Evolutionary conservation across 106 monocot species (phyloP).

Genomic region (Apostasia ramifera): DNA sequence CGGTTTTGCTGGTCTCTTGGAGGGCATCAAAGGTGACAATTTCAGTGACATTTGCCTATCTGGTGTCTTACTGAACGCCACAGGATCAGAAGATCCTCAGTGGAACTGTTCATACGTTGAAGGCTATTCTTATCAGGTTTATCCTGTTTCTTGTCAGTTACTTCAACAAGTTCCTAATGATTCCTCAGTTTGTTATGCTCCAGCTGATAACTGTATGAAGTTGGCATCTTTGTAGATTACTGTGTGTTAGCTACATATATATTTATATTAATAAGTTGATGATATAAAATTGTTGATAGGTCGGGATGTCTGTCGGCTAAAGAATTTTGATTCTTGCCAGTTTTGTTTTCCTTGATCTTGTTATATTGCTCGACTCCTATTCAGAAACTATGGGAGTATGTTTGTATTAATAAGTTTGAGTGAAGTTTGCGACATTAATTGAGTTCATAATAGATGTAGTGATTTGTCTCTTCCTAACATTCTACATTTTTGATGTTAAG

Average conservation of each 20-base stretch:
- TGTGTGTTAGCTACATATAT: too few species aligned
- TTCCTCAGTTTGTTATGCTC: conserved; percentile 36
- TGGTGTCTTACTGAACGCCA: conserved; percentile 38
- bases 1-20: conserved; percentile 41
- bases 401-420: conserved; percentile 7
- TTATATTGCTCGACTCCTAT: neutral
- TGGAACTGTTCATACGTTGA: conserved; percentile 60
- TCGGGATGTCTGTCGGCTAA: neutral
- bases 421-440: neutral
- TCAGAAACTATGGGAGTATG: neutral
- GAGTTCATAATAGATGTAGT: too few species aligned
- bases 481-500: too few species aligned
- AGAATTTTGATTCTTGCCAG: neutral
- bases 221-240: conserved; percentile 19
- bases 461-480: too few species aligned
- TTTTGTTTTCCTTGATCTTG: conserved; percentile 6
- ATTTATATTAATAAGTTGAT: neutral
- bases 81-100: conserved; percentile 17
- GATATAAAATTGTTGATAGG: neutral
- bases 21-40: conserved; percentile 51
- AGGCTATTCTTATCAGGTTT: conserved; percentile 57
- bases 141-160: conserved; percentile 43
- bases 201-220: conserved; percentile 6
- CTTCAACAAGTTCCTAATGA: conserved; percentile 20
- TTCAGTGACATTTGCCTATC: conserved; percentile 59